Percentiles rank a stretch among this genome's conserved stretches.
Evolutionary conservation across 2,329 filamentous ascomycete species (phyloP).

Genomic region (Ophiocordyceps camponoti-floridani): DNA sequence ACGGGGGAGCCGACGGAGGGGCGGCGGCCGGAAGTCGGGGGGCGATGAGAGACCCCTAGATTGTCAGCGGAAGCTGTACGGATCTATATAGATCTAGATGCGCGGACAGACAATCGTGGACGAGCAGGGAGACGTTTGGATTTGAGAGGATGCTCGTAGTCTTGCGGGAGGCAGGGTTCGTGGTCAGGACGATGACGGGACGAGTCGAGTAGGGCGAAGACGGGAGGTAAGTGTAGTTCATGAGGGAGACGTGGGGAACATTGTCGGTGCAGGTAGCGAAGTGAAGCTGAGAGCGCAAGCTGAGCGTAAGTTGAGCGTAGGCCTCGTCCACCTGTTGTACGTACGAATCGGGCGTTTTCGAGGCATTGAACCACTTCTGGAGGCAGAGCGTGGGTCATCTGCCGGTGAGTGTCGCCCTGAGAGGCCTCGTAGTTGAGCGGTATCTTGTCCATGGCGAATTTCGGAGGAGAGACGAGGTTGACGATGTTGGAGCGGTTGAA

Average conservation of each 20-base stretch:
- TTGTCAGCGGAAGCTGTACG: background rate
- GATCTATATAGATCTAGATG: background rate
- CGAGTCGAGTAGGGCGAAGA: conserved; percentile 47
- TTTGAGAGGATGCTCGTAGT: conserved; percentile 69
- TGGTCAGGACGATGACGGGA: conserved; percentile 95
- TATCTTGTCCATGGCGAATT: conserved; percentile 42
- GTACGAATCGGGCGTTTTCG: conserved; percentile 85
- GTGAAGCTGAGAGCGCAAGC: conserved; percentile 52
- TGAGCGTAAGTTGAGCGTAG: no score
- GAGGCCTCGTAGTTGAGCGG: conserved; percentile 62
- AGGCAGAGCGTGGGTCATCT: conserved; percentile 53
- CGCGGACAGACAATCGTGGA: conserved; percentile 64
- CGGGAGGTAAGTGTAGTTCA: conserved; percentile 98
- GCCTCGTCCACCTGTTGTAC: no score
- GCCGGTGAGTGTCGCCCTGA: conserved; percentile 53
- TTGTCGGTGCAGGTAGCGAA: conserved; percentile 78
- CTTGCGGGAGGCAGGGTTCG: conserved; percentile 61
- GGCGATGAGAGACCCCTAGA: conserved; percentile 71
- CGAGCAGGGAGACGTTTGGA: conserved; percentile 78
- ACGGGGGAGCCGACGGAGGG: conserved; percentile 44
- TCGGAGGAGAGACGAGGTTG: background rate
- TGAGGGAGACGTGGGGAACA: conserved; percentile 80
- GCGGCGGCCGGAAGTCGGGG: conserved; percentile 49
- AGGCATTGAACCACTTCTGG: conserved; percentile 78
- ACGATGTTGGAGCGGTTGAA: background rate